Evolutionary conservation across 2,329 filamentous ascomycete species (phyloP).

Genomic region (Aspergillus ibericus): DNA sequence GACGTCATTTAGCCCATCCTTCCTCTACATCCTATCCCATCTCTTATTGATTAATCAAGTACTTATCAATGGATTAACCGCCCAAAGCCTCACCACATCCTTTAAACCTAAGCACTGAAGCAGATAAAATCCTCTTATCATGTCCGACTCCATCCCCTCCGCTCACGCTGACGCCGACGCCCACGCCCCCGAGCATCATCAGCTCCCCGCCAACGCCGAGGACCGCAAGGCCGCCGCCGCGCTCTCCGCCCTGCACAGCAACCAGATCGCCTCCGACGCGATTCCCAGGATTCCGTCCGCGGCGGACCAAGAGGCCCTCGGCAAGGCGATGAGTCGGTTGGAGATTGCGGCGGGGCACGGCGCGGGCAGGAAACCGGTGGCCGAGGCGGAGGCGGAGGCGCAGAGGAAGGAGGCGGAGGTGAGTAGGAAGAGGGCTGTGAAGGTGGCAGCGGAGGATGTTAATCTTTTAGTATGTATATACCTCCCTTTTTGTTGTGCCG

Average conservation of each 20-base stretch:
- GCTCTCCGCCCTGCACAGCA: constrained; percentile 48
- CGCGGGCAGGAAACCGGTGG: constrained; percentile 19
- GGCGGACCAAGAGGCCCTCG: constrained; percentile 50
- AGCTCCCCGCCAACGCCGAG: constrained; percentile 47
- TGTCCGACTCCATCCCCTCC: constrained; percentile 48
- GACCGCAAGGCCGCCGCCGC: constrained; percentile 53
- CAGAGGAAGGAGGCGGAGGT: constrained; percentile 31
- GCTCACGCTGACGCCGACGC: constrained; percentile 37
- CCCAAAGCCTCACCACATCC: too few relatives aligned
- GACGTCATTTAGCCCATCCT: too few relatives aligned
- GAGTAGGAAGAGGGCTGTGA: constrained; percentile 45
- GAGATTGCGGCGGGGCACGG: constrained; percentile 41
- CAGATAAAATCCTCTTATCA: constrained; percentile 17
- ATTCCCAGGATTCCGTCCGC: constrained; percentile 33
- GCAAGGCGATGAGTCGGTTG: constrained; percentile 51
- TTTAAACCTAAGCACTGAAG: too few relatives aligned
- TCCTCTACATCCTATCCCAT: too few relatives aligned
- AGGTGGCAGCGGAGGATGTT: constrained; percentile 49
- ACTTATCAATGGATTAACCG: not conserved
- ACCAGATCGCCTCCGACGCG: constrained; percentile 37
- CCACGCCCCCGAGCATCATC: constrained; percentile 28
- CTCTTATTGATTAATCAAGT: not conserved
- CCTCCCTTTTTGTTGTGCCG: not conserved
- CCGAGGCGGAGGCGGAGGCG: constrained; percentile 22
- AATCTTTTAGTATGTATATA: constrained; percentile 45